Evolutionary conservation across 352 stramenopile species (phyloP).

Genomic region (Pythium volutum): DNA sequence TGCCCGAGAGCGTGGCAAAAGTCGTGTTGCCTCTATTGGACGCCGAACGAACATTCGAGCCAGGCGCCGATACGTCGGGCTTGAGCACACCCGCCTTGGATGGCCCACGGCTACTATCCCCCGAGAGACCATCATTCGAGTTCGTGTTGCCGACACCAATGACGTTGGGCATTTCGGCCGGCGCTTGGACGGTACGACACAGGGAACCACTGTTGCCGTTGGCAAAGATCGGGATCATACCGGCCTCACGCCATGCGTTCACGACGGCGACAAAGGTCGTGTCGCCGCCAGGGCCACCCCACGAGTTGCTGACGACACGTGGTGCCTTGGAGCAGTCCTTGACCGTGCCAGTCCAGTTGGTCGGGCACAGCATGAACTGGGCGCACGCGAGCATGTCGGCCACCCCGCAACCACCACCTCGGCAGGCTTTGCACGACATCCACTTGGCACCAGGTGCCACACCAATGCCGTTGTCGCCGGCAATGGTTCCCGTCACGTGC

Average conservation of each 20-base stretch:
- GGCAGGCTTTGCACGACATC: slow-evolving; percentile 29
- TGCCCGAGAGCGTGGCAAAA: slow-evolving; percentile 23
- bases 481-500: slow-evolving; percentile 26
- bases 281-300: slow-evolving; percentile 13
- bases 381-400: slow-evolving; percentile 21
- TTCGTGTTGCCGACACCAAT: slow-evolving; percentile 23
- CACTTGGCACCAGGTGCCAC: slow-evolving; percentile 36
- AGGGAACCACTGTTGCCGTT: slow-evolving; percentile 18
- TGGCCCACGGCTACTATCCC: slow-evolving; percentile 13
- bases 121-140: not conserved
- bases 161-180: slow-evolving; percentile 22
- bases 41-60: slow-evolving; percentile 8
- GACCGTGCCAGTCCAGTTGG: slow-evolving; percentile 3
- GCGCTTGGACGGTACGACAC: slow-evolving; percentile 5
- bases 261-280: slow-evolving; percentile 9
- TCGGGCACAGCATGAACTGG: slow-evolving; percentile 32
- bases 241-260: slow-evolving; percentile 21
- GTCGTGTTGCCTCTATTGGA: slow-evolving; percentile 6
- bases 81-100: slow-evolving; percentile 16
- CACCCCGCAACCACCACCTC: slow-evolving; percentile 10
- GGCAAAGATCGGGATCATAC: slow-evolving; percentile 29
- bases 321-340: slow-evolving; percentile 20
- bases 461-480: slow-evolving; percentile 30
- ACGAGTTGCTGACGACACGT: slow-evolving; percentile 27
- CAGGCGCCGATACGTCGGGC: slow-evolving; percentile 25